phyloP scores from a whole-genome alignment of 805 yeast species.

The Suhomyces xylopsoci region DNA sequence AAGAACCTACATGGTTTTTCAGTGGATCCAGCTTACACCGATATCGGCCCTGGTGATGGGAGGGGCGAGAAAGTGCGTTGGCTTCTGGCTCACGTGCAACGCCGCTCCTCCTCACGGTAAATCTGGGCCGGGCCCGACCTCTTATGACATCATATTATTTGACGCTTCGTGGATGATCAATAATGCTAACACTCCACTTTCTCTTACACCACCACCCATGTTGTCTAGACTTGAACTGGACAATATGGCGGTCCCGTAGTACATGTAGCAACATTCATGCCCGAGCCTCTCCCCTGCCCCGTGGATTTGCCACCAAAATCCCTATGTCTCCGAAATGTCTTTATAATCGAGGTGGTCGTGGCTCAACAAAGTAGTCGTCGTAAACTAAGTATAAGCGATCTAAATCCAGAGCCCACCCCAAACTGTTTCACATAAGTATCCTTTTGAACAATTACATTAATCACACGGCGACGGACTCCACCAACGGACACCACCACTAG shows the following conservation, averaged over 20 bases:
- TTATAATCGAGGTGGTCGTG: neutral
- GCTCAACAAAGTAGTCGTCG: neutral
- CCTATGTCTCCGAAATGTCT: neutral
- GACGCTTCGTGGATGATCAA: neutral
- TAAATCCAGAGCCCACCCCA: neutral
- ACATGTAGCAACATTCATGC: neutral
- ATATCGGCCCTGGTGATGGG: neutral
- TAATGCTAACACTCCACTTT: neutral
- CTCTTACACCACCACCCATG: neutral
- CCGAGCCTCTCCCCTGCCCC: neutral
- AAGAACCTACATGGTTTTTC: too few species aligned
- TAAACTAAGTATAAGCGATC: neutral
- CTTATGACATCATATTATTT: neutral
- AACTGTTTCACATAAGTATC: neutral
- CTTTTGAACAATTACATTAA: neutral
- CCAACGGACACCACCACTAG: neutral
- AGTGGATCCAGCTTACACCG: too few species aligned
- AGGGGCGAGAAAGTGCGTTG: neutral
- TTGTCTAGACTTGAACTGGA: neutral
- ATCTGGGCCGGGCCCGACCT: neutral
- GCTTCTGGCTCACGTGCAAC: neutral
- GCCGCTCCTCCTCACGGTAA: neutral
- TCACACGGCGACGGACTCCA: neutral
- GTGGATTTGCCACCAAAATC: neutral
- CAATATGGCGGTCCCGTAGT: neutral